Conservation (phyloP, 306 rosid species). For the Dalbergia cochinchinensis region DNA sequence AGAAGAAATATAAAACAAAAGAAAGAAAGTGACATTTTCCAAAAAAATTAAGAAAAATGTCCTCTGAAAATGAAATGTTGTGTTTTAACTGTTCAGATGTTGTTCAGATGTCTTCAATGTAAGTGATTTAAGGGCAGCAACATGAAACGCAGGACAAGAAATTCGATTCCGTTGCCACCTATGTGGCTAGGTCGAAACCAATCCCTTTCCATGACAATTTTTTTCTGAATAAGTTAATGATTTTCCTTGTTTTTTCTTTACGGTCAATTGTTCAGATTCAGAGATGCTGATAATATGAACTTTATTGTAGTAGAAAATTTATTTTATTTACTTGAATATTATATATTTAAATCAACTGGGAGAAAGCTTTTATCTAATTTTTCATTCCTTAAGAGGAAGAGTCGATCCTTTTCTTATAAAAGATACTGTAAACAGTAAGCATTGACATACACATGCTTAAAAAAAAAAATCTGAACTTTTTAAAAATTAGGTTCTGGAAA, state of each 20-base stretch:
- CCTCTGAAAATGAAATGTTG: constrained; percentile 15
- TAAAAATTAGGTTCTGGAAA: background rate
- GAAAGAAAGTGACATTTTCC: background rate
- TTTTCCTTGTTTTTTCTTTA: background rate
- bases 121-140: background rate
- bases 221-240: background rate
- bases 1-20: background rate
- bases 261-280: background rate
- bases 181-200: background rate
- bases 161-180: constrained; percentile 41
- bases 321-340: background rate
- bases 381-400: background rate
- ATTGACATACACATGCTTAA: no score
- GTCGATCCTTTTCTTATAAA: background rate
- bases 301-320: background rate
- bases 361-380: background rate
- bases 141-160: background rate
- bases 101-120: constrained; percentile 19
- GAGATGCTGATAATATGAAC: background rate
- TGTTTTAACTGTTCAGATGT: background rate
- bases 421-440: background rate
- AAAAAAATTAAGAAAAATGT: background rate
- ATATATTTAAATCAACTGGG: background rate
- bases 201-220: background rate
- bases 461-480: no score